These are phyloP conservation scores for Gelatoporia subvermispora DNA, from an alignment of 768 basidiomycete species.

Conservation along the genomic window DNA sequence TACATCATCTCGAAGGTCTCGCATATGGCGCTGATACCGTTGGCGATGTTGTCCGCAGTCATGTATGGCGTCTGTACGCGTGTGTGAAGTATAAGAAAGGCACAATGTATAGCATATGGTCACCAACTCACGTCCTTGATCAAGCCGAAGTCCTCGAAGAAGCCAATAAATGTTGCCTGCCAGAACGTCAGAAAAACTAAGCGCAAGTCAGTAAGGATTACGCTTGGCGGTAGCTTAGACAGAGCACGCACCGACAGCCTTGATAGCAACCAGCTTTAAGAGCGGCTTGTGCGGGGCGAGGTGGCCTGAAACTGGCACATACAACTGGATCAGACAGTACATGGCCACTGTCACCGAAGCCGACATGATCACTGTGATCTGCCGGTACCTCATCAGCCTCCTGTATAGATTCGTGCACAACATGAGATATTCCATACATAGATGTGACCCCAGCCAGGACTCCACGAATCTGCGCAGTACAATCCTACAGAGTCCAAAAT, in stretches of 20 bases:
- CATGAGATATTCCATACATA: slow-evolving; percentile 39
- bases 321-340: slow-evolving; percentile 75
- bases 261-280: slow-evolving; percentile 66
- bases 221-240: background rate
- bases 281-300: slow-evolving; percentile 58
- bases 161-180: slow-evolving; percentile 59
- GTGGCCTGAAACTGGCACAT: slow-evolving; percentile 48
- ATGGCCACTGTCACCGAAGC: slow-evolving; percentile 72
- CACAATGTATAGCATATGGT: background rate
- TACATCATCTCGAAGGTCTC: slow-evolving; percentile 78
- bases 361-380: slow-evolving; percentile 61
- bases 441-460: slow-evolving; percentile 61
- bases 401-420: background rate
- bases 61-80: slow-evolving; percentile 52
- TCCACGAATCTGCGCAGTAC: slow-evolving; percentile 74
- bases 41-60: slow-evolving; percentile 70
- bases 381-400: background rate
- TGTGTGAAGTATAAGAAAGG: slow-evolving; percentile 3
- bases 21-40: slow-evolving; percentile 62
- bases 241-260: slow-evolving; percentile 63
- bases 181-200: slow-evolving; percentile 71
- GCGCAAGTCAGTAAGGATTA: background rate
- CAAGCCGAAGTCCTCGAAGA: slow-evolving; percentile 52
- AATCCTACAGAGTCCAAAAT: slow-evolving; percentile 56
- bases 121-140: slow-evolving; percentile 52